phyloP scores from a whole-genome alignment of 2,329 filamentous ascomycete genomes.

The Corinectria fuckeliana region DNA sequence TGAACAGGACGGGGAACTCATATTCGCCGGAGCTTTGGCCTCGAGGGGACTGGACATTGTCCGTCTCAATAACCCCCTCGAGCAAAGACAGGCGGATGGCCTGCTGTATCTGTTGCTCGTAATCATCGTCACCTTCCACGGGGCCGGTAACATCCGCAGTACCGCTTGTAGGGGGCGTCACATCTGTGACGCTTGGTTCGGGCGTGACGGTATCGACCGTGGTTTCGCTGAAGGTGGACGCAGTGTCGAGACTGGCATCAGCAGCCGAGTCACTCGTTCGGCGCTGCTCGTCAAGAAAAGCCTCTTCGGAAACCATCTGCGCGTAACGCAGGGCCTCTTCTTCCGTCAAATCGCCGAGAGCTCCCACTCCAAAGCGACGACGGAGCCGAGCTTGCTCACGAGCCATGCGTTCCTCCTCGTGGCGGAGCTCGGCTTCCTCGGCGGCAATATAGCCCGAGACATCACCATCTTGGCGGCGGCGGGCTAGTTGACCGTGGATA shows the following conservation, averaged over 20 bases:
- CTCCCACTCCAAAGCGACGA: constrained; percentile 82
- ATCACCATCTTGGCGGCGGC: constrained; percentile 67
- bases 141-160: constrained; percentile 18
- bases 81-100: constrained; percentile 68
- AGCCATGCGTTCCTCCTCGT: constrained; percentile 70
- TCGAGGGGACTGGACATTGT: constrained; percentile 49
- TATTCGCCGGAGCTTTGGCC: constrained; percentile 56
- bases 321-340: constrained; percentile 70
- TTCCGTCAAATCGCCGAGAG: constrained; percentile 68
- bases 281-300: constrained; percentile 64
- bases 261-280: constrained; percentile 60
- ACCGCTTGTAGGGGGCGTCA: constrained; percentile 38
- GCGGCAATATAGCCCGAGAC: constrained; percentile 83
- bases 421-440: constrained; percentile 81
- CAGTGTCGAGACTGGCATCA: constrained; percentile 53
- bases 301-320: constrained; percentile 70
- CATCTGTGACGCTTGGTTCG: constrained; percentile 58
- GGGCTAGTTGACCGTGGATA: constrained; percentile 56
- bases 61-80: constrained; percentile 57
- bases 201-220: constrained; percentile 58
- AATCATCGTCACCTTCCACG: constrained; percentile 53
- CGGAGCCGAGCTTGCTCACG: constrained; percentile 75
- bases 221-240: constrained; percentile 50
- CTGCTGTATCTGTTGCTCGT: constrained; percentile 67
- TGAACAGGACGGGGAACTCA: constrained; percentile 59